phyloP scores from a whole-genome alignment of 1,139 yeast species.

The Debaryomyces coudertii region DNA sequence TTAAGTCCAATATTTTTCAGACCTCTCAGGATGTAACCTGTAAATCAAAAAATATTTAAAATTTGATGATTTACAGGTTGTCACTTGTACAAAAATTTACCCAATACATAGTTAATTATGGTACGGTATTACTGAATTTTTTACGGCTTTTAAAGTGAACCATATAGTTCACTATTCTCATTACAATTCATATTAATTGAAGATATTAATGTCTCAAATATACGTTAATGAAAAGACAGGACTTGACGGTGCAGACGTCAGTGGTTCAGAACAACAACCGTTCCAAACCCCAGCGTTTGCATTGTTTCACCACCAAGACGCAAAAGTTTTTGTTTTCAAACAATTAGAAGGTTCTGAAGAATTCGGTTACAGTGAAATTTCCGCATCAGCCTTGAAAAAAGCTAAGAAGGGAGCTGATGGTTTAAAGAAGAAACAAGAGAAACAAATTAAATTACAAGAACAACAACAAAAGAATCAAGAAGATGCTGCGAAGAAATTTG shows the following conservation, averaged over 20 bases:
- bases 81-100: not conserved
- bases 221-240: constrained; percentile 80
- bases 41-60: not conserved
- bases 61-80: constrained; percentile 2
- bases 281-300: constrained; percentile 87
- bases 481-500: constrained; percentile 71
- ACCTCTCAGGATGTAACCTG: not conserved
- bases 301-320: constrained; percentile 57
- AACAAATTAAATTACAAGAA: constrained; percentile 68
- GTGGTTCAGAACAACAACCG: constrained; percentile 72
- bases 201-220: constrained; percentile 31
- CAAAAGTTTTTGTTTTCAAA: constrained; percentile 67
- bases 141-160: not conserved
- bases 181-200: not conserved
- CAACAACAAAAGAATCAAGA: constrained; percentile 64
- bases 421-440: constrained; percentile 83
- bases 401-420: constrained; percentile 97
- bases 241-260: constrained; percentile 53
- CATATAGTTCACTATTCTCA: not conserved
- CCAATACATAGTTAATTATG: not conserved
- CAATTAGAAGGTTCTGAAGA: constrained; percentile 59
- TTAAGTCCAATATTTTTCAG: not conserved
- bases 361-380: constrained; percentile 69
- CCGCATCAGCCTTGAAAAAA: constrained; percentile 93
- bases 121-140: constrained; percentile 2